Evolutionary conservation across 2,329 filamentous ascomycete genomes (phyloP), one percentile per base, ranked within the genome.

Genomic region (Fusarium xylarioides): DNA sequence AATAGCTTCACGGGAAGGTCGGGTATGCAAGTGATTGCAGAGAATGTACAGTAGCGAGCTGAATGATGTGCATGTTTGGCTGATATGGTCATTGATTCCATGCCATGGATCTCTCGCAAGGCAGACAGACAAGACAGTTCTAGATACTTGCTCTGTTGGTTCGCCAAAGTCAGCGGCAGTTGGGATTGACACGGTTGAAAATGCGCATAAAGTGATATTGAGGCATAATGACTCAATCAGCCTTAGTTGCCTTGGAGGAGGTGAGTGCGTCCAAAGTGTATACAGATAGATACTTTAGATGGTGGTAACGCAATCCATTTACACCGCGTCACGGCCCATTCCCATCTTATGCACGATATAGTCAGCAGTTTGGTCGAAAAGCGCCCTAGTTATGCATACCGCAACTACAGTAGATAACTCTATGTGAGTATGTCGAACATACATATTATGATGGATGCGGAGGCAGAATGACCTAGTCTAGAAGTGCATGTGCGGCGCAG

Each of bases 401-500:
- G 40, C 43, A 37, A 11, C 32, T 35, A 30, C 26, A 28, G 26
- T 28, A 28, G 26, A 26, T 14, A 19, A 47, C 26, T 30, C n/a
- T 18, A 49, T 47, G 60, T 55, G n/a, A 47, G 23, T 26, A 64
- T 69, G 53, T 43, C 37, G 35, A 66, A 37, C 68, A 71, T 67
- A 37, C 68, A 71, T 67, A 44, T 55, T 64, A 26, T 32, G 26
- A 55, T 56, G 46, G 30, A 58, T 60, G 47, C 59, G 30, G 30
- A 64, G 42, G 62, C 7, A 42, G 63, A 44, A 54, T 71, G 67
- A 56, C 47, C 55, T 35, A 54, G 64, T 40, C 38, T 18, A 38
- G 64, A 59, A 34, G 54, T 65, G 47, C 55, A 55, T 59, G 43
- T 50, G 64, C 60, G 64, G 64, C 64, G 53, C 49, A 70, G 38